phyloP scores from a whole-genome alignment of 2,329 filamentous ascomycete species.

The Kalaharituber pfeilii region DNA sequence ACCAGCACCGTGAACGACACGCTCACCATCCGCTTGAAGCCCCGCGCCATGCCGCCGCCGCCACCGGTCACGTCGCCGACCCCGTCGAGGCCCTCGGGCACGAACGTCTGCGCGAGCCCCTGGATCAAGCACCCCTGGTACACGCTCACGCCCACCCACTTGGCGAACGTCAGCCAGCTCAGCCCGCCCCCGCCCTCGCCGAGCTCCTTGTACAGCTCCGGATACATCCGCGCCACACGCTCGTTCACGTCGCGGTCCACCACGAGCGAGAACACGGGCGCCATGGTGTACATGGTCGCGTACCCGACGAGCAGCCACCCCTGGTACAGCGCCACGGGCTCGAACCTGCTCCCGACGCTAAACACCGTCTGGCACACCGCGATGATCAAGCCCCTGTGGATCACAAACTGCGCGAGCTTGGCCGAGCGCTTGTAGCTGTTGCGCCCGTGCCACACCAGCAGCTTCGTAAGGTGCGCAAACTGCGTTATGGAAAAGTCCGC shows the following conservation, averaged over 20 bases:
- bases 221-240: slow-evolving; percentile 80
- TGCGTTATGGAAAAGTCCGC: slow-evolving; percentile 95
- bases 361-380: slow-evolving; percentile 94
- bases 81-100: slow-evolving; percentile 53
- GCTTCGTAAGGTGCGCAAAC: slow-evolving; percentile 84
- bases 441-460: slow-evolving; percentile 96
- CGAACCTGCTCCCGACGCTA: slow-evolving; percentile 79
- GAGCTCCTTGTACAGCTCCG: slow-evolving; percentile 94
- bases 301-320: slow-evolving; percentile 88
- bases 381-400: slow-evolving; percentile 90
- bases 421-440: slow-evolving; percentile 94
- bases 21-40: slow-evolving; percentile 56
- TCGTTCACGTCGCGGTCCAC: slow-evolving; percentile 93
- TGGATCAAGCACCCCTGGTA: slow-evolving; percentile 95
- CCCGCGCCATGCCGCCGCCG: too few relatives aligned
- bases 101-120: slow-evolving; percentile 75
- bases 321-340: slow-evolving; percentile 85
- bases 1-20: slow-evolving; percentile 85
- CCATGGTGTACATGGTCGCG: slow-evolving; percentile 86
- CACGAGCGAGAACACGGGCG: slow-evolving; percentile 80
- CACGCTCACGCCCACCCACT: slow-evolving; percentile 86
- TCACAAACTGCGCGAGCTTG: slow-evolving; percentile 94
- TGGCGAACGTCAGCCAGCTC: slow-evolving; percentile 86
- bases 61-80: too few relatives aligned
- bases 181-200: slow-evolving; percentile 72